Evolutionary conservation across 2,329 filamentous ascomycete genomes (phyloP).

Genomic region (Cryphonectria carpinicola): DNA sequence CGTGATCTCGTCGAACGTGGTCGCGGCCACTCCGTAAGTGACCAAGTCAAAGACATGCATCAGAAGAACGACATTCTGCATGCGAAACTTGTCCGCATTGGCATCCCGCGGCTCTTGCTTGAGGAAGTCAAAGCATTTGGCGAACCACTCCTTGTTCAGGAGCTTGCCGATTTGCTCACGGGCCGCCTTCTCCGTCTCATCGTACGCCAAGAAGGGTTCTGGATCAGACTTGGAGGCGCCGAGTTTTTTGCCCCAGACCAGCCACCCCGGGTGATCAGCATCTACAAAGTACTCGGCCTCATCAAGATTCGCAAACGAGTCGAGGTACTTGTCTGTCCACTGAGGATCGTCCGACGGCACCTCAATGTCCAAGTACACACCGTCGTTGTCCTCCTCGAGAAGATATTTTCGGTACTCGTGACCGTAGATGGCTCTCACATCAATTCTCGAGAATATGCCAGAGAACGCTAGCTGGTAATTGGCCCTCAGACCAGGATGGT

Average conservation of each 20-base stretch:
- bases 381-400: slow-evolving; percentile 75
- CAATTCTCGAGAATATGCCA: slow-evolving; percentile 78
- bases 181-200: slow-evolving; percentile 75
- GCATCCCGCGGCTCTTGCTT: slow-evolving; percentile 93
- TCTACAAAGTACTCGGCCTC: slow-evolving; percentile 87
- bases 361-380: slow-evolving; percentile 74
- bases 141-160: slow-evolving; percentile 84
- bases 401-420: slow-evolving; percentile 90
- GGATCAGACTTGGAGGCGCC: slow-evolving; percentile 77
- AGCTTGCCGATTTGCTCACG: slow-evolving; percentile 80
- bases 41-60: slow-evolving; percentile 91
- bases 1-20: slow-evolving; percentile 86
- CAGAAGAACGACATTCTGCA: slow-evolving; percentile 83
- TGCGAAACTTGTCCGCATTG: slow-evolving; percentile 82
- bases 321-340: slow-evolving; percentile 80
- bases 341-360: slow-evolving; percentile 75
- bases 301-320: slow-evolving; percentile 71
- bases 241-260: slow-evolving; percentile 91
- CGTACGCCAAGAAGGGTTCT: slow-evolving; percentile 70
- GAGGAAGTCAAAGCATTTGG: slow-evolving; percentile 85
- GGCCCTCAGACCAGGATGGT: slow-evolving; percentile 82
- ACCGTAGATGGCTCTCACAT: slow-evolving; percentile 81
- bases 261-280: slow-evolving; percentile 90
- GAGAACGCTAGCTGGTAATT: slow-evolving; percentile 82
- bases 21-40: slow-evolving; percentile 74